Evolutionary conservation across 257 asterid genomes (phyloP), one percentile per base, ranked within the genome.

Genomic region (Dorcoceras hygrometricum): DNA sequence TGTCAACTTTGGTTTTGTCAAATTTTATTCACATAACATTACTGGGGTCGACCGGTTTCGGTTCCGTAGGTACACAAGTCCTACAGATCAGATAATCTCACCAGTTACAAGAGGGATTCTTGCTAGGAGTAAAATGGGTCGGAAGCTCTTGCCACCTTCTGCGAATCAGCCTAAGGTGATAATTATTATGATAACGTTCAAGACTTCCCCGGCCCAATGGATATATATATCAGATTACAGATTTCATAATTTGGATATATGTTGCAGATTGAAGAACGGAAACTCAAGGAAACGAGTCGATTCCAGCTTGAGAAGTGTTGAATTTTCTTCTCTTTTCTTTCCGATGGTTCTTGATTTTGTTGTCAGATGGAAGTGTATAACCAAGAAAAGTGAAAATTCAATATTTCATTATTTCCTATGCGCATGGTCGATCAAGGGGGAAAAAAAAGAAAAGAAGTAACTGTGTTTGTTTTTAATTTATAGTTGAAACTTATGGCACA

Each of bases 21-120:
- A 5, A 6, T 20, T 46, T 53, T 54, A 39, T 9, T 9, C 18
- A 1, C n/a, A 18, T 8, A 7, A 43, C 1, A 9, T n/a, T 6
- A 16, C 57, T n/a, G 1, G 16, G 29, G 2, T 34, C 19, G 55
- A 10, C 62, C 9, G 18, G 1, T 24, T 12, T 39, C 32, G 5
- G 31, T 65, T 36, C 29, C 26, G 66, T 73, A 87, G 90, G 81
- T 87, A 89, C 73, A 76, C 88, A 34, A 87, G 91, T 28, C 94
- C 95, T 48, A 87, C 94, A 18, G 88, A 90, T 82, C 86, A 78
- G 56, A 84, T 86, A 71, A 81, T 87, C 86, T 86, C 94, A 26
- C 94, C 91, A 8, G 82, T 81, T 19, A 80, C 90, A 0, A 81
- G 81, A 81, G 81, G 84, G 43, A 85, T 87, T 71, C 84, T 89